Evolutionary conservation across 805 yeast genomes (phyloP).

Genomic region (Sugiyamaella floridensis): DNA sequence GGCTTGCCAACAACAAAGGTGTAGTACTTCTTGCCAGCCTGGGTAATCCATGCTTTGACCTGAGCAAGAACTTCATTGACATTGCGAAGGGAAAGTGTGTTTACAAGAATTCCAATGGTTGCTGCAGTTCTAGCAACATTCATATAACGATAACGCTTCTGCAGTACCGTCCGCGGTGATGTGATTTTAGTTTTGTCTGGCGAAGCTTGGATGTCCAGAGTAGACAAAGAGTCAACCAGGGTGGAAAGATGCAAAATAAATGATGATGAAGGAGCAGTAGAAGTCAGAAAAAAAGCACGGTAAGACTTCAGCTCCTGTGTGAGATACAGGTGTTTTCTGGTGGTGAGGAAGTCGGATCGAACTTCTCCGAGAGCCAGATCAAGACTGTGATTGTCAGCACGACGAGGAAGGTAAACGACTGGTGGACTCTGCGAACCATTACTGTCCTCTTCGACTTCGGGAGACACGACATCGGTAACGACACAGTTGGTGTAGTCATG

Average conservation of each 20-base stretch:
- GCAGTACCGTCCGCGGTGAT: conserved; percentile 63
- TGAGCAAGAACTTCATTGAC: conserved; percentile 60
- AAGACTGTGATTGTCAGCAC: background rate
- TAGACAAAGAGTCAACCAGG: conserved; percentile 47
- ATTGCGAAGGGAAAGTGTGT: conserved; percentile 75
- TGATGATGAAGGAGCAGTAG: conserved; percentile 60
- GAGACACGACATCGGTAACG: conserved; percentile 15
- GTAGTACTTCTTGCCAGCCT: conserved; percentile 85
- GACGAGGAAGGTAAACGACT: background rate
- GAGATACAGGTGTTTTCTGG: conserved; percentile 18
- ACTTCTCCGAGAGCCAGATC: background rate
- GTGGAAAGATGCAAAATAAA: conserved; percentile 70
- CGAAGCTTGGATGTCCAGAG: conserved; percentile 39
- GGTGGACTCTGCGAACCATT: background rate
- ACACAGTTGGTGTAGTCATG: conserved; percentile 29
- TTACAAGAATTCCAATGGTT: conserved; percentile 84
- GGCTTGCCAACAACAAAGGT: conserved; percentile 97
- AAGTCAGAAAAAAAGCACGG: conserved; percentile 53
- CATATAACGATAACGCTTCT: conserved; percentile 80
- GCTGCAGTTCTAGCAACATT: conserved; percentile 86
- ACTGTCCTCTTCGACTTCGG: background rate
- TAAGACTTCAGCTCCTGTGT: conserved; percentile 37
- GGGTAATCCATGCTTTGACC: conserved; percentile 53
- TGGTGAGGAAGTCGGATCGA: conserved; percentile 14
- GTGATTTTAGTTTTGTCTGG: conserved; percentile 16